phyloP scores from a whole-genome alignment of 208 protist species.

The Entamoeba dispar region DNA sequence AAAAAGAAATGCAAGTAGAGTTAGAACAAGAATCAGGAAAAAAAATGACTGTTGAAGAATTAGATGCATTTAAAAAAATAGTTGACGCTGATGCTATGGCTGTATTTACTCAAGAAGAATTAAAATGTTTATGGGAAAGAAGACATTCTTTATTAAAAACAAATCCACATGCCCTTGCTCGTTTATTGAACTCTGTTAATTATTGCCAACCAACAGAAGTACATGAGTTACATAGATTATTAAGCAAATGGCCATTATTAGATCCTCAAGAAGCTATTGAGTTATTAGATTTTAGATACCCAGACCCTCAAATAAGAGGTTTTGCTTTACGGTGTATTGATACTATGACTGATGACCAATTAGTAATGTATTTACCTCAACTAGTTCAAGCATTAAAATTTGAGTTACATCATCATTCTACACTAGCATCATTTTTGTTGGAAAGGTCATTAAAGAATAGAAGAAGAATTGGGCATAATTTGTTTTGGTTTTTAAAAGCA shows the following conservation, averaged over 20 bases:
- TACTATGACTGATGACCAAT: not conserved
- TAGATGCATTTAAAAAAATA: not conserved
- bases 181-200: not conserved
- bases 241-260: not conserved
- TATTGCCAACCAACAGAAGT: not conserved
- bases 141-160: not conserved
- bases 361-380: not conserved
- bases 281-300: not conserved
- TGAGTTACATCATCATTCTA: not conserved
- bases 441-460: not conserved
- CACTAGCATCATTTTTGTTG: not conserved
- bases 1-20: not conserved
- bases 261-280: not conserved
- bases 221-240: not conserved
- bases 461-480: not conserved
- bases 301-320: not conserved
- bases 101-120: not conserved
- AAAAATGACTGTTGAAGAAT: not conserved
- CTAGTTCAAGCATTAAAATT: not conserved
- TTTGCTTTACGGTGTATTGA: not conserved
- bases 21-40: not conserved
- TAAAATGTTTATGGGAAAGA: not conserved
- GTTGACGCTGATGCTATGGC: not conserved
- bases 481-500: conserved; percentile 7
- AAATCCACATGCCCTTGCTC: not conserved